Evolutionary conservation across 257 asterid genomes (phyloP), one percentile per base, ranked within the genome.

Genomic region (Scutellaria barbata): DNA sequence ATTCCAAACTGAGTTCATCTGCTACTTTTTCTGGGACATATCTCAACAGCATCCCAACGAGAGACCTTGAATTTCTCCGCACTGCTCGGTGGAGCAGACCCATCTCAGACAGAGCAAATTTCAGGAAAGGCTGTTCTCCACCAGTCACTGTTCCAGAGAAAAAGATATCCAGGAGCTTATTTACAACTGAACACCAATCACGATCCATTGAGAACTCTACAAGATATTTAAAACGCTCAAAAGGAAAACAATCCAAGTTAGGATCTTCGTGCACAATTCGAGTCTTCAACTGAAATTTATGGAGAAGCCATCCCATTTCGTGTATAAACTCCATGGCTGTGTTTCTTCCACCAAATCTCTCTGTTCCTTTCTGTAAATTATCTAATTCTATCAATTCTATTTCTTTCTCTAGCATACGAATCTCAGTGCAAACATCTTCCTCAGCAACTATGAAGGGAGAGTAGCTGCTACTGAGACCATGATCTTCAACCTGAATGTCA

Each of bases 301-400:
- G 93, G 75, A 87, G 87, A 73, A 89, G 88, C 96, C 93, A 87
- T 59, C 96, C 96, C 85, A 89, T 76, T 83, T 89, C 96, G 70
- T 87, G 89, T 61, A 89, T 76, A 69, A 89, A 89, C 56, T 89
- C 87, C 84, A 87, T 69, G 54, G 89, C 88, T 74, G 72, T 82
- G 73, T 76, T 74, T 68, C 80, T 76, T 56, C 74, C 76, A 71
- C 68, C 82, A 48, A 58, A 20, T 56, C 80, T 77, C 66, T 77
- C 81, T 30, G 54, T 52, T 55, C 81, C 83, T 77, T 75, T 74
- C 37, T 51, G 71, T 37, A 78, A 45, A 61, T 74, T 69, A 61
- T 77, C 85, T 53, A 50, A 53, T 66, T 75, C 81, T 30, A 72
- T 69, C 69, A 72, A 46, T 61, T 88, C 96, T 16, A 89, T 82